Evolutionary conservation across 176 grass and related monocot genomes (phyloP).

Genomic region (Dendrocalamus sinicus): DNA sequence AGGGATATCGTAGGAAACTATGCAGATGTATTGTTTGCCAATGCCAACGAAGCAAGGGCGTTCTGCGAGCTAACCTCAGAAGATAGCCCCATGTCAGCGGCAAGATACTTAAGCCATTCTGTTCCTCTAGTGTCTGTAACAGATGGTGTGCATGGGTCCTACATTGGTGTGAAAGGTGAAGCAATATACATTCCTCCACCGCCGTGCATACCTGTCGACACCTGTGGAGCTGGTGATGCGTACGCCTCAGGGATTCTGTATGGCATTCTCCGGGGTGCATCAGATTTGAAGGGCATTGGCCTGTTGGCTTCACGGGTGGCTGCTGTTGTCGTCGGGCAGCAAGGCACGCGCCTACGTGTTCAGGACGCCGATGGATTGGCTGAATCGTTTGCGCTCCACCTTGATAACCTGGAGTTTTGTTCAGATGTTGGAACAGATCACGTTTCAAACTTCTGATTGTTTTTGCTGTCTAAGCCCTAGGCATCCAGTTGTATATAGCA

Average conservation of each 20-base stretch:
- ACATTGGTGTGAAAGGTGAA: conserved; percentile 85
- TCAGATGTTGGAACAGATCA: conserved; percentile 64
- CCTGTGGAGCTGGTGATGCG: conserved; percentile 87
- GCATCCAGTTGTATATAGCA: conserved; percentile 42
- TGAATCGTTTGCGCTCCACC: conserved; percentile 62
- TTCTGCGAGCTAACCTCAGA: conserved; percentile 64
- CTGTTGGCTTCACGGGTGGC: conserved; percentile 77
- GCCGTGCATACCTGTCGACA: conserved; percentile 70
- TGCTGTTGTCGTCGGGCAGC: conserved; percentile 78
- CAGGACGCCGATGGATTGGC: conserved; percentile 71
- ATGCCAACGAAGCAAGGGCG: conserved; percentile 74
- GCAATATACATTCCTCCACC: conserved; percentile 83
- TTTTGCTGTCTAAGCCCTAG: conserved; percentile 11
- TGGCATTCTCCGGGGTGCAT: conserved; percentile 74
- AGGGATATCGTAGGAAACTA: conserved; percentile 89
- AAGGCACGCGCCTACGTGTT: conserved; percentile 81
- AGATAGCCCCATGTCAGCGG: conserved; percentile 63
- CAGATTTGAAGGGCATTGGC: conserved; percentile 80
- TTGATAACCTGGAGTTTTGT: conserved; percentile 65
- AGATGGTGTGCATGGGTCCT: conserved; percentile 75
- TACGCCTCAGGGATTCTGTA: conserved; percentile 91
- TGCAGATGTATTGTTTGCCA: conserved; percentile 84
- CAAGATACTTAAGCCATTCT: conserved; percentile 76
- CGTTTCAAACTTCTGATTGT: conserved; percentile 50
- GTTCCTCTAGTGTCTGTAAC: conserved; percentile 85